These are phyloP conservation scores for Xenoacremonium recifei DNA, from an alignment of 2,329 filamentous ascomycete genomes.

Conservation along the genomic window DNA sequence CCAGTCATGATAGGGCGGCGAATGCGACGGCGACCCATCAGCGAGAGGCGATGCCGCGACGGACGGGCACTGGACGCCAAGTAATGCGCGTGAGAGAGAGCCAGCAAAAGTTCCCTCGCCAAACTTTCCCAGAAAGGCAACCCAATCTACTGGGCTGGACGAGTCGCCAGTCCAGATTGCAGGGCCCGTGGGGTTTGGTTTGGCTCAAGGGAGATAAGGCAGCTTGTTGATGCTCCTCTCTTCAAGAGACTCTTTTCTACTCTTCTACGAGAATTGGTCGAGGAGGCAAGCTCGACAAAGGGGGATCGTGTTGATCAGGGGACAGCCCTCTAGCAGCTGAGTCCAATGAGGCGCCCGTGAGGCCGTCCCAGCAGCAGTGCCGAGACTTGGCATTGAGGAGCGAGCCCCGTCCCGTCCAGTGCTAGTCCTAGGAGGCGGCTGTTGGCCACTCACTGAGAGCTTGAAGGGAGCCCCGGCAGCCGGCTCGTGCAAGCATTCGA, in stretches of 20 bases:
- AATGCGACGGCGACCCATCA: conserved; percentile 13
- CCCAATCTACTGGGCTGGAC: conserved; percentile 29
- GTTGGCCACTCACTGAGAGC: conserved; percentile 28
- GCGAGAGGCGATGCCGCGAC: conserved; percentile 19
- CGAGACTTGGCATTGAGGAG: neutral
- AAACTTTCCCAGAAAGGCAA: conserved; percentile 36
- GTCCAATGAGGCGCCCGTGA: neutral
- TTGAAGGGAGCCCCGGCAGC: conserved; percentile 20
- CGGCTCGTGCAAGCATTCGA: conserved; percentile 32
- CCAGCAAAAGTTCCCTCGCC: conserved; percentile 42
- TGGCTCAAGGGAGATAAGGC: no score
- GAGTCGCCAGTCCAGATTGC: conserved; percentile 25
- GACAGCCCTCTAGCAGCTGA: no score
- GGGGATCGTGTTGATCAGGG: neutral
- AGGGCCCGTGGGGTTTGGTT: no score
- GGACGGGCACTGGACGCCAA: conserved; percentile 28
- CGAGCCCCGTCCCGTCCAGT: neutral
- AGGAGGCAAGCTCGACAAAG: neutral
- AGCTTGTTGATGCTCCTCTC: no score
- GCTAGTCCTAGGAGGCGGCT: conserved; percentile 13
- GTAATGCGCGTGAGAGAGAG: conserved; percentile 33
- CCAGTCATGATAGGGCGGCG: conserved; percentile 23
- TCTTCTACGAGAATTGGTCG: no score
- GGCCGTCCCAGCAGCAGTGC: conserved; percentile 6
- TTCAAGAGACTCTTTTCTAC: no score